Evolutionary conservation across 2,329 filamentous ascomycete genomes (phyloP).

Genomic region (Aspergillus aculeatinus): DNA sequence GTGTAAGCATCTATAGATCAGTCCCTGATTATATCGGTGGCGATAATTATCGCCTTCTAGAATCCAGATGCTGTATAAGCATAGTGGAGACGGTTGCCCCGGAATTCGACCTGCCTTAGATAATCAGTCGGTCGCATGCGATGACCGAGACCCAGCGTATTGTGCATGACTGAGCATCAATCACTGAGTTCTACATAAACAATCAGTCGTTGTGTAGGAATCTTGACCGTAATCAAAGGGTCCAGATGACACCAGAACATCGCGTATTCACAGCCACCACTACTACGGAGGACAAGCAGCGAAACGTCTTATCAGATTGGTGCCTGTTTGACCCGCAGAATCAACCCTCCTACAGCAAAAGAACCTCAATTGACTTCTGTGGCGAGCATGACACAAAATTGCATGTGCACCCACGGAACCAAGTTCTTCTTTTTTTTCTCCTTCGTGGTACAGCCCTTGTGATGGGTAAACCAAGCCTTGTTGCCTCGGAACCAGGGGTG

Average conservation of each 20-base stretch:
- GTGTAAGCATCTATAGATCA: not conserved
- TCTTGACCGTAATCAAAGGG: not conserved
- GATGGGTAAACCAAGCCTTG: not conserved
- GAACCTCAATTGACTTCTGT: not conserved
- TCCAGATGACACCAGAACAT: too few relatives aligned
- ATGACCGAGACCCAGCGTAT: not conserved
- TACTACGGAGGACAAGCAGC: not conserved
- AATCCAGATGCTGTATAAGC: conserved; percentile 8
- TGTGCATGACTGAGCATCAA: too few relatives aligned
- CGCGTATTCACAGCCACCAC: too few relatives aligned
- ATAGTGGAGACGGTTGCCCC: conserved; percentile 6
- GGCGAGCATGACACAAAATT: not conserved
- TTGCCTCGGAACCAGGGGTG: not conserved
- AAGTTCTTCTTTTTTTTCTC: not conserved
- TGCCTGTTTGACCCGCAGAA: not conserved
- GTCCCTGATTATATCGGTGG: not conserved
- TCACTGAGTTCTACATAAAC: too few relatives aligned
- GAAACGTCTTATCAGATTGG: not conserved
- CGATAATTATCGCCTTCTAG: conserved; percentile 1
- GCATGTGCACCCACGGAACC: not conserved
- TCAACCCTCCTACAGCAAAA: not conserved
- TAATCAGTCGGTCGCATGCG: conserved; percentile 1
- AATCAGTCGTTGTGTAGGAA: too few relatives aligned
- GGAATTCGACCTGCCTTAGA: conserved; percentile 1
- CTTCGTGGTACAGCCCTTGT: not conserved